These are phyloP conservation scores for Hamigera avellanea DNA, from an alignment of 495 filamentous ascomycete species.

Conservation along the genomic window DNA sequence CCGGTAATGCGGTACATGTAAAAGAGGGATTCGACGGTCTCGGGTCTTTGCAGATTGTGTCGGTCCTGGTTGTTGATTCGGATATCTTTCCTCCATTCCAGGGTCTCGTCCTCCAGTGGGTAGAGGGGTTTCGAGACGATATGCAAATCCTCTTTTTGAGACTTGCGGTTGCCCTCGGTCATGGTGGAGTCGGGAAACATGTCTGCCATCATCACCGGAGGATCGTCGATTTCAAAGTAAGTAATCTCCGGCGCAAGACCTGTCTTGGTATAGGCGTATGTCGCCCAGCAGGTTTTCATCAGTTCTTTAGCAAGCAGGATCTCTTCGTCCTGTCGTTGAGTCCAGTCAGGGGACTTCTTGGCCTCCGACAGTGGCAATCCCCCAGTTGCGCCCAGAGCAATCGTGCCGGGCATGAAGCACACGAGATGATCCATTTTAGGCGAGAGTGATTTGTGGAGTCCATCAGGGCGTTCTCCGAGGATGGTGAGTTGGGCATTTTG, in stretches of 20 bases:
- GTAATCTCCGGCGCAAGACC: conserved; percentile 89
- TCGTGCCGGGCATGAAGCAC: conserved; percentile 95
- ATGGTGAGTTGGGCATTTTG: conserved; percentile 69
- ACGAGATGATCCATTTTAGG: conserved; percentile 98
- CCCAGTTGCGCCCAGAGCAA: conserved; percentile 78
- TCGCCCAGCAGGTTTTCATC: conserved; percentile 96
- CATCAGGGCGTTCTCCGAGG: conserved; percentile 72
- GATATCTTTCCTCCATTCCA: conserved; percentile 59
- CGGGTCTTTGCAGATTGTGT: conserved; percentile 93
- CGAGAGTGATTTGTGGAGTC: conserved; percentile 48
- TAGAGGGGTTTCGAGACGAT: conserved; percentile 23
- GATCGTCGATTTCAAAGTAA: conserved; percentile 65
- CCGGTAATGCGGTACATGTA: conserved; percentile 99
- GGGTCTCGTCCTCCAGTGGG: conserved; percentile 9
- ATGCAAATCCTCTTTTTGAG: conserved; percentile 15
- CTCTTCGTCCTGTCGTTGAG: conserved; percentile 68
- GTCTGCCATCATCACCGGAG: conserved; percentile 26
- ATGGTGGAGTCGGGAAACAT: conserved; percentile 25
- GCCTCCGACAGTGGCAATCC: conserved; percentile 65
- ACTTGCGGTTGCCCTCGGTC: conserved; percentile 9
- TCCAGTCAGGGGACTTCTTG: conserved; percentile 58
- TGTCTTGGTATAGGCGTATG: conserved; percentile 79
- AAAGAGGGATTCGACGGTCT: conserved; percentile 89
- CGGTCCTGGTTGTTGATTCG: conserved; percentile 61
- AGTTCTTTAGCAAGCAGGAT: conserved; percentile 77